A percentile compares a stretch with the other conserved stretches of the same genome.
Conservation (phyloP, 2,329 filamentous ascomycete species). For the Tetracladium maxilliforme region DNA sequence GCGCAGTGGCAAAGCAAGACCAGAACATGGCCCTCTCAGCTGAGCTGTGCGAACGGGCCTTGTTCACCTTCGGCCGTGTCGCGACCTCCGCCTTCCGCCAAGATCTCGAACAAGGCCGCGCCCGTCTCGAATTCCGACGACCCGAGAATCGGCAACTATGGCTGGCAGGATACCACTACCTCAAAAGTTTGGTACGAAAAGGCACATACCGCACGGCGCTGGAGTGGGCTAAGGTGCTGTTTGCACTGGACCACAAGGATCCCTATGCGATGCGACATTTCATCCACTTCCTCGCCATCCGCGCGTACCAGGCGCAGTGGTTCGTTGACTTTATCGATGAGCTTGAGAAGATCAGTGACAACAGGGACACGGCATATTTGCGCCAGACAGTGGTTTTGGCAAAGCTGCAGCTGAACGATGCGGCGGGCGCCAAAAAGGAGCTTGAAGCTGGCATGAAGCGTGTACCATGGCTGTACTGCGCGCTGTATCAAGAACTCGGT, state of each 20-base stretch:
- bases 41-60: conserved; percentile 76
- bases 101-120: conserved; percentile 62
- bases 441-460: conserved; percentile 54
- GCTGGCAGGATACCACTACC: conserved; percentile 79
- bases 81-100: conserved; percentile 70
- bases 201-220: conserved; percentile 89
- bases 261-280: conserved; percentile 72
- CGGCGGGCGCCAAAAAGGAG: conserved; percentile 45
- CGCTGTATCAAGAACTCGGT: conserved; percentile 67
- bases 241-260: conserved; percentile 62
- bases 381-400: conserved; percentile 64
- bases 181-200: conserved; percentile 71
- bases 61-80: conserved; percentile 87
- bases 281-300: conserved; percentile 73
- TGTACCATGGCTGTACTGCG: conserved; percentile 74
- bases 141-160: conserved; percentile 88
- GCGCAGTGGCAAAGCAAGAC: conserved; percentile 82
- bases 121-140: conserved; percentile 64
- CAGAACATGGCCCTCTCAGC: conserved; percentile 74
- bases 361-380: conserved; percentile 30
- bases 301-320: conserved; percentile 62
- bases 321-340: conserved; percentile 54
- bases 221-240: conserved; percentile 81
- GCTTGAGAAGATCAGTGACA: conserved; percentile 14
- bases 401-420: conserved; percentile 54